Base-by-base conservation (phyloP, 768 basidiomycete species). In the Favolaschia claudopus region DNA sequence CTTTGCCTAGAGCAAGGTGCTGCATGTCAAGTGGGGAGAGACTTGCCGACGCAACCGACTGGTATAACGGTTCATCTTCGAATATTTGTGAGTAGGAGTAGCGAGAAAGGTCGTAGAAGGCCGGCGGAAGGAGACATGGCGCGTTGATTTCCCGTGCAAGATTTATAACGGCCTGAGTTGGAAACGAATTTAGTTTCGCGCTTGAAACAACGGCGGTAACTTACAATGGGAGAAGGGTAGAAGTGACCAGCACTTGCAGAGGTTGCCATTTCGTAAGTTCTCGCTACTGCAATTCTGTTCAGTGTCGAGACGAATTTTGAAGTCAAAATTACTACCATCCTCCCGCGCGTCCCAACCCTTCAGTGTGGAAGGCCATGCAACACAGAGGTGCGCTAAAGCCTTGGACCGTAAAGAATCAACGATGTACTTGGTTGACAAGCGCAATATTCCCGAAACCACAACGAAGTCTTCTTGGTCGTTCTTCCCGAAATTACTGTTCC, bases 41-140 rank as follows among this genome's bases (percentile, higher is more conserved):
- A 31, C 66, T 44, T n/a, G 74, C 72, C 25, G 75, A 50, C 32
- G 67, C 63, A 13, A 70, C 70, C 28, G 67, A 67, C 39, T 68
- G 74, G 65, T 76, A 77, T 7, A 83, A 72, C 22, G 80, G 73
- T 20, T 85, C 85, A 22, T 85, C 84, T 59, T 81, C 89, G 64
- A 87, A 89, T 46, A 92, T 89, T 67, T 90, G 86, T 2, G 84
- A 72, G 67, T 83, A 89, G 7, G 86, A 79, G 71, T 88, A 87
- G n/a, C 89, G 84, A 34, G 88, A 89, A 13, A 93, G 83, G 67
- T 92, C 91, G 72, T 92, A 93, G 69, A 93, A 91, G 0, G 91
- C 89, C n/a, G 89, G 74, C 7, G 89, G 84, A 4, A 93, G 77
- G 8, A 93, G 77, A 1, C 79, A 77, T 1, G 87, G 81, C 1